A percentile compares a stretch with the other conserved stretches of the same genome.
Evolutionary conservation across 2,329 filamentous ascomycete genomes (phyloP).

Genomic region (Colletotrichum chlorophyti): DNA sequence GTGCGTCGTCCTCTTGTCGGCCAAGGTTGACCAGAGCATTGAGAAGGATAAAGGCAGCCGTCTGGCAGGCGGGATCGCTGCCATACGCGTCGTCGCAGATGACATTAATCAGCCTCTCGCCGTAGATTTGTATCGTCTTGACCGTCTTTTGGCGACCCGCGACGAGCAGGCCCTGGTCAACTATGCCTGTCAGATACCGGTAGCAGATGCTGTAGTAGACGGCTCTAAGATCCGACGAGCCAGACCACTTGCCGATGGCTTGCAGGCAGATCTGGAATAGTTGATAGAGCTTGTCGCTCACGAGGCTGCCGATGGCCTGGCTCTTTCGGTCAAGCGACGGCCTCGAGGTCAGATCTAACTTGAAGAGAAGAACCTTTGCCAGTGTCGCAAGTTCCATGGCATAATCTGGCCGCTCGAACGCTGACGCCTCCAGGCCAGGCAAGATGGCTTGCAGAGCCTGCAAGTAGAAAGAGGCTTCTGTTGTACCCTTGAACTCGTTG

Average conservation of each 20-base stretch:
- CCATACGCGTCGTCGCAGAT: conserved; percentile 93
- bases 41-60: conserved; percentile 86
- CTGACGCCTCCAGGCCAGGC: conserved; percentile 82
- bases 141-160: conserved; percentile 67
- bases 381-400: conserved; percentile 80
- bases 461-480: conserved; percentile 79
- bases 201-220: conserved; percentile 93
- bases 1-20: conserved; percentile 72
- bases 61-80: conserved; percentile 80
- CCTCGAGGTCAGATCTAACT: conserved; percentile 64
- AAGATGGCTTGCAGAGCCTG: conserved; percentile 87
- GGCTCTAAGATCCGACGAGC: conserved; percentile 75
- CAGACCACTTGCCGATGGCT: conserved; percentile 77
- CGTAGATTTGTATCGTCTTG: conserved; percentile 71
- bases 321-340: conserved; percentile 49
- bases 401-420: conserved; percentile 71
- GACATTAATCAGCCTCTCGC: conserved; percentile 82
- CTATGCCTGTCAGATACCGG: conserved; percentile 78
- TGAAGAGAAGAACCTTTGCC: conserved; percentile 75
- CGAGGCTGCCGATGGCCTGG: conserved; percentile 68
- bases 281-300: conserved; percentile 89
- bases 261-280: conserved; percentile 87
- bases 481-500: conserved; percentile 77
- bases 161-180: conserved; percentile 56
- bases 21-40: conserved; percentile 78